phyloP scores from a whole-genome alignment of 495 filamentous ascomycete genomes.

The Margaritispora aquatica region DNA sequence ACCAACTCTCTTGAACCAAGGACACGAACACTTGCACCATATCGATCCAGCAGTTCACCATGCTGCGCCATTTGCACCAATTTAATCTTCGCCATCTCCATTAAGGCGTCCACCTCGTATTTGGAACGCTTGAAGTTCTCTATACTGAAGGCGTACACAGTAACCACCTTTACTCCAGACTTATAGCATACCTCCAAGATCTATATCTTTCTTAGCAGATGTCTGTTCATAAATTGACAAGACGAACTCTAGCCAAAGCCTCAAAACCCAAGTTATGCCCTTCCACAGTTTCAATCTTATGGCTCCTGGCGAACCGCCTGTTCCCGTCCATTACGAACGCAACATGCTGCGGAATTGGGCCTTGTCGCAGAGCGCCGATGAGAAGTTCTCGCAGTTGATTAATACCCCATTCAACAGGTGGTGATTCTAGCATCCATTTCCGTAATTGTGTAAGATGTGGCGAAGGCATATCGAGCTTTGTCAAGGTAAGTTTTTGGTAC shows the following conservation, averaged over 20 bases:
- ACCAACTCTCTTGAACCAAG: constrained; percentile 77
- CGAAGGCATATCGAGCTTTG: constrained; percentile 40
- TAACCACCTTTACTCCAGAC: constrained; percentile 88
- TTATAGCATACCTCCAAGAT: constrained; percentile 98
- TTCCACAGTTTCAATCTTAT: constrained; percentile 93
- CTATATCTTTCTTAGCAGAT: constrained; percentile 31
- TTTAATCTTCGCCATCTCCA: constrained; percentile 97
- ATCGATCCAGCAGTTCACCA: constrained; percentile 86
- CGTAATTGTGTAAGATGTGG: constrained; percentile 68
- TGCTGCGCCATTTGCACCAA: constrained; percentile 86
- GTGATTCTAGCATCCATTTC: constrained; percentile 84
- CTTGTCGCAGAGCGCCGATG: constrained; percentile 81
- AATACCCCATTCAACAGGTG: constrained; percentile 79
- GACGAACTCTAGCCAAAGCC: constrained; percentile 68
- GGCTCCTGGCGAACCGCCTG: constrained; percentile 77
- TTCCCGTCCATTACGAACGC: constrained; percentile 99
- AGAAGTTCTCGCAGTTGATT: constrained; percentile 68
- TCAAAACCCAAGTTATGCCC: constrained; percentile 97
- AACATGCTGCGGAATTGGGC: constrained; percentile 87
- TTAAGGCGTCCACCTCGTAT: constrained; percentile 93
- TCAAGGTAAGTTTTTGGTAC: background rate
- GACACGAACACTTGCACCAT: constrained; percentile 80
- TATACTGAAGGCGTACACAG: constrained; percentile 96
- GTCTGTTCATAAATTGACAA: background rate
- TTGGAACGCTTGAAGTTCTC: constrained; percentile 99